Conservation (phyloP, 108 stramenopile species). For the Fistulifera pelliculosa region DNA sequence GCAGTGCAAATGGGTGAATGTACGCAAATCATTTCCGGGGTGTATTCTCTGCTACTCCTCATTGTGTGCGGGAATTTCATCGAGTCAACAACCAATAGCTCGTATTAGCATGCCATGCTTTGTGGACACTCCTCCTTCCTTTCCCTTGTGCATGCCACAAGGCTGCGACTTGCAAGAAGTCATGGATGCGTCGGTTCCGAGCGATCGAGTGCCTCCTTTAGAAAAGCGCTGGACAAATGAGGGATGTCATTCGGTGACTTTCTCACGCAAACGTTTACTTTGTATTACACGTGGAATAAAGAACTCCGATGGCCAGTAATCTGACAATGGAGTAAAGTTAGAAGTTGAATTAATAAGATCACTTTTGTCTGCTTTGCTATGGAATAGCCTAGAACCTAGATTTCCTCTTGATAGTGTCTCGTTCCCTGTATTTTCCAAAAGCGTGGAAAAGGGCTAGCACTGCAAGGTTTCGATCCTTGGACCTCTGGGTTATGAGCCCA, state of each 20-base stretch:
- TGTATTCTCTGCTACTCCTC: slow-evolving; percentile 81
- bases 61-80: slow-evolving; percentile 80
- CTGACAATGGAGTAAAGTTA: too few relatives aligned
- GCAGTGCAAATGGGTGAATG: slow-evolving; percentile 92
- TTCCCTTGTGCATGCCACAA: slow-evolving; percentile 46
- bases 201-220: slow-evolving; percentile 67
- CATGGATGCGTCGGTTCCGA: slow-evolving; percentile 17
- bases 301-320: not conserved
- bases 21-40: slow-evolving; percentile 87
- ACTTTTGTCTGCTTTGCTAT: too few relatives aligned
- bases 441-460: slow-evolving; percentile 42
- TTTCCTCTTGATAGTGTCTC: too few relatives aligned
- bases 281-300: slow-evolving; percentile 55
- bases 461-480: slow-evolving; percentile 85
- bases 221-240: slow-evolving; percentile 56
- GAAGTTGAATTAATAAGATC: too few relatives aligned
- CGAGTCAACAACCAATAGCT: slow-evolving; percentile 24
- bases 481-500: slow-evolving; percentile 95
- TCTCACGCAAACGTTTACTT: slow-evolving; percentile 59
- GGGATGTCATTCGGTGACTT: slow-evolving; percentile 87
- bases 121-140: slow-evolving; percentile 71
- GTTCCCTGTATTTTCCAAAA: too few relatives aligned
- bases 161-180: slow-evolving; percentile 45
- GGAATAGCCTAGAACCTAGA: too few relatives aligned
- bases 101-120: slow-evolving; percentile 77